Conservation (phyloP, 331 rosid species). For the Phaseolus coccineus region DNA sequence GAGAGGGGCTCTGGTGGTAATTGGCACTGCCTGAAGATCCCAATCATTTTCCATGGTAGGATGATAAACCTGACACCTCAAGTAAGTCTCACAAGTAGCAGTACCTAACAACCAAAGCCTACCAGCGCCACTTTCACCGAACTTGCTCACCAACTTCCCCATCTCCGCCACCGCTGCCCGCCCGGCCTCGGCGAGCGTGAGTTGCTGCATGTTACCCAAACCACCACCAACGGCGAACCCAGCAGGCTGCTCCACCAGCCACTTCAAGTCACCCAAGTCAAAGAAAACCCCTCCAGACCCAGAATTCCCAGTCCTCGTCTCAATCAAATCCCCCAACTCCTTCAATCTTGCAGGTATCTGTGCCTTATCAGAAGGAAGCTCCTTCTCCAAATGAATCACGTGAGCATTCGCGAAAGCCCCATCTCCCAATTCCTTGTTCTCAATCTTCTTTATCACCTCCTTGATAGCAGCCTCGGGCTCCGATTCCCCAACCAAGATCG, state of each 20-base stretch:
- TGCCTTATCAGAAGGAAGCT: conserved; percentile 62
- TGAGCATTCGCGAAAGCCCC: conserved; percentile 56
- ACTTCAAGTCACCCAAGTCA: conserved; percentile 88
- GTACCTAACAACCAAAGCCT: conserved; percentile 88
- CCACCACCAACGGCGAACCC: conserved; percentile 57
- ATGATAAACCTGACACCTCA: conserved; percentile 99
- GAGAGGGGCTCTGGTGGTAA: conserved; percentile 67
- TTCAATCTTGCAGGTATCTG: conserved; percentile 59
- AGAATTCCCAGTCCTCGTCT: conserved; percentile 55
- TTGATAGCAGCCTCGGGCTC: conserved; percentile 76
- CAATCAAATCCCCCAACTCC: conserved; percentile 74
- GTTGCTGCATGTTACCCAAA: conserved; percentile 62
- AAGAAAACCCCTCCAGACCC: conserved; percentile 64
- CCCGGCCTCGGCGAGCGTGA: conserved; percentile 70
- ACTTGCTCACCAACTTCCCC: conserved; percentile 66
- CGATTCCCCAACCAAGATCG: conserved; percentile 89
- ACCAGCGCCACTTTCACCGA: conserved; percentile 60
- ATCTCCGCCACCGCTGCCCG: conserved; percentile 79
- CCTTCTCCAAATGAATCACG: conserved; percentile 76
- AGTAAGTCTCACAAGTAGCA: conserved; percentile 97
- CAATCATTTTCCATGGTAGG: conserved; percentile 97
- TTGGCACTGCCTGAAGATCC: conserved; percentile 95
- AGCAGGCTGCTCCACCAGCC: conserved; percentile 89
- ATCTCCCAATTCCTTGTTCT: conserved; percentile 70
- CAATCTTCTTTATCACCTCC: conserved; percentile 76